Conservation (phyloP, 352 stramenopile genomes). For the Lagenidium giganteum region DNA sequence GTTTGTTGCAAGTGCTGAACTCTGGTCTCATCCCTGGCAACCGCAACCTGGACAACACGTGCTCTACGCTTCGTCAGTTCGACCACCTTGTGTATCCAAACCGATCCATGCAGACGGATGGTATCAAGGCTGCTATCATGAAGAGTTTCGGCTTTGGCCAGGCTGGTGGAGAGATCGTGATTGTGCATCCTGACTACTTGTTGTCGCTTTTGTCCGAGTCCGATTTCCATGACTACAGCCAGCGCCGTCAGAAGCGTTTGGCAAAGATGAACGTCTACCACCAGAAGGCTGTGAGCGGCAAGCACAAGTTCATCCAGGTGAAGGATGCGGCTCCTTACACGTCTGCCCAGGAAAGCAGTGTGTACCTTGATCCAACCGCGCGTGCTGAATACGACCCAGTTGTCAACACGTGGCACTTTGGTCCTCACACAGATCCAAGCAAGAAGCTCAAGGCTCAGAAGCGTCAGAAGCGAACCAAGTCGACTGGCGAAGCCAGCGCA, state of each 20-base stretch:
- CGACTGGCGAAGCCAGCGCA: slow-evolving; percentile 2
- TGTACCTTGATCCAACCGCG: slow-evolving; percentile 82
- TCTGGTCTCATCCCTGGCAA: slow-evolving; percentile 74
- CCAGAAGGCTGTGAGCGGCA: slow-evolving; percentile 73
- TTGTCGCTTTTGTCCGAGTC: slow-evolving; percentile 40
- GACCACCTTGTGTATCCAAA: slow-evolving; percentile 81
- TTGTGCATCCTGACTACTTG: slow-evolving; percentile 76
- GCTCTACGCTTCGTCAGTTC: slow-evolving; percentile 58
- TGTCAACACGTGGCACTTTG: slow-evolving; percentile 72
- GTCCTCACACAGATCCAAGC: slow-evolving; percentile 29
- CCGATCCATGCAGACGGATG: slow-evolving; percentile 67
- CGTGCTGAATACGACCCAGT: slow-evolving; percentile 69
- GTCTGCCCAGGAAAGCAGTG: slow-evolving; percentile 67
- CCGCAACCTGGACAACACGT: slow-evolving; percentile 81
- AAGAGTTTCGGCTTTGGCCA: slow-evolving; percentile 87
- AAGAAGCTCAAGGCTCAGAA: slow-evolving; percentile 35
- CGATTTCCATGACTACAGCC: slow-evolving; percentile 55
- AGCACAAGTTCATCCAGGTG: slow-evolving; percentile 69
- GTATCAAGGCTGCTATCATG: slow-evolving; percentile 73
- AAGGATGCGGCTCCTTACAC: slow-evolving; percentile 84
- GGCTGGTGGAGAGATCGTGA: slow-evolving; percentile 59
- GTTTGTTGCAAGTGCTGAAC: slow-evolving; percentile 76
- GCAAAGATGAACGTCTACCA: slow-evolving; percentile 71
- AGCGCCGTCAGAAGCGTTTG: slow-evolving; percentile 51
- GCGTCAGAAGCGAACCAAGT: not conserved